Percentiles rank a stretch among this genome's conserved stretches.
Evolutionary conservation across 192 early-diverging fungal species (phyloP).

Genomic region (Rhizophagus clarus): DNA sequence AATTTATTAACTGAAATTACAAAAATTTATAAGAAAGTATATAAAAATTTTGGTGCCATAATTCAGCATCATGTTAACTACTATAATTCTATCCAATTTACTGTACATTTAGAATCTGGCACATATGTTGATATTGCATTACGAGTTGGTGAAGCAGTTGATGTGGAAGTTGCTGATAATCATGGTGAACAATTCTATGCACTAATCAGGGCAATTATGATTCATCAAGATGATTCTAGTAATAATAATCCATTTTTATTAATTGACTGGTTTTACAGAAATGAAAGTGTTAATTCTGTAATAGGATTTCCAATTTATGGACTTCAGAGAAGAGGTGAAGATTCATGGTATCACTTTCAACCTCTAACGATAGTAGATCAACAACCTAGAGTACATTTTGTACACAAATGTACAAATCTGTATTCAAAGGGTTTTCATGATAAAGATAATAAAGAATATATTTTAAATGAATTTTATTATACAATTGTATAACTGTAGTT

Average conservation of each 20-base stretch:
- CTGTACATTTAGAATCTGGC: background rate
- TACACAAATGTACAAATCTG: too few relatives aligned
- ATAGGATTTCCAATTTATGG: background rate
- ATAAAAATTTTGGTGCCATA: background rate
- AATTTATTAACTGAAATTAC: background rate
- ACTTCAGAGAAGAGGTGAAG: background rate
- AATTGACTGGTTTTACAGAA: background rate
- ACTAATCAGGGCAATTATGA: too few relatives aligned
- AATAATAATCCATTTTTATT: background rate
- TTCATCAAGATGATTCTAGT: too few relatives aligned
- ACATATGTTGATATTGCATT: background rate
- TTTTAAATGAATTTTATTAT: too few relatives aligned
- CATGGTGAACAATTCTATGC: too few relatives aligned
- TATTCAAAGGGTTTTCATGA: too few relatives aligned
- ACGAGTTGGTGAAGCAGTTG: background rate
- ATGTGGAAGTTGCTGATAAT: background rate
- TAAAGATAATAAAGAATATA: too few relatives aligned
- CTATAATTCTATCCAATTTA: background rate
- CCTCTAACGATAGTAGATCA: background rate
- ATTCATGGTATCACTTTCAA: background rate
- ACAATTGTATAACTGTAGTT: too few relatives aligned
- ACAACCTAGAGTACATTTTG: background rate
- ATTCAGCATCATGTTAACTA: background rate
- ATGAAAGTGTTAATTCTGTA: background rate
- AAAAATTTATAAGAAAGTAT: background rate